Evolutionary conservation across 176 grass and related monocot species (phyloP).

Genomic region (Chloris gayana): DNA sequence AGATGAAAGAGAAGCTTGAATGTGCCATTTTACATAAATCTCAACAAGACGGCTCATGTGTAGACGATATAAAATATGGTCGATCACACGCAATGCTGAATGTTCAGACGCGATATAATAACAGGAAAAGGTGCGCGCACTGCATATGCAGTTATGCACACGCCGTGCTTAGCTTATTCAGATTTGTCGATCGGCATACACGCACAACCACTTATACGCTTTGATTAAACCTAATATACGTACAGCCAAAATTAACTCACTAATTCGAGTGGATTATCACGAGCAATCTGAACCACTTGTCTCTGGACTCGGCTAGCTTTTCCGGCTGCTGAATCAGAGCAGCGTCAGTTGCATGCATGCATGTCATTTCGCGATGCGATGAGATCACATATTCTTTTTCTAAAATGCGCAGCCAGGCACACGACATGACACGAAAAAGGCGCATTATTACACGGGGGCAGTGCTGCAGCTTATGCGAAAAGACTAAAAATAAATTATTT

Average conservation of each 20-base stretch:
- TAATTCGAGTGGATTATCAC: background rate
- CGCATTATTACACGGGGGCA: background rate
- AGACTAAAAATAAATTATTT: background rate
- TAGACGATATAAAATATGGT: conserved; percentile 34
- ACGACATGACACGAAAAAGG: conserved; percentile 36
- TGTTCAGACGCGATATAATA: conserved; percentile 43
- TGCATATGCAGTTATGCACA: conserved; percentile 34
- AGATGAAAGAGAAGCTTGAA: background rate
- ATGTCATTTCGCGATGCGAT: background rate
- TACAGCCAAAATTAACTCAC: background rate
- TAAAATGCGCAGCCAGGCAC: background rate
- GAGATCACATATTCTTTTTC: conserved; percentile 30
- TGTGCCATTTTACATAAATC: background rate
- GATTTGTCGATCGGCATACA: conserved; percentile 6
- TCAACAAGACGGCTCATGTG: background rate
- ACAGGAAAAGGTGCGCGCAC: background rate
- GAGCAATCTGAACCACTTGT: conserved; percentile 32
- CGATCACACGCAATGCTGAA: conserved; percentile 47
- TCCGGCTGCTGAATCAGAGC: conserved; percentile 54
- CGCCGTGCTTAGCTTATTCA: conserved; percentile 19
- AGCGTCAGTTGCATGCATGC: conserved; percentile 38
- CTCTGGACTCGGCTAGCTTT: conserved; percentile 15
- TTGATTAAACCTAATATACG: background rate
- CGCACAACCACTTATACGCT: conserved; percentile 14
- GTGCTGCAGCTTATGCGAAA: background rate